Conservation (phyloP, 2,329 filamentous ascomycete genomes). For the Penicillium sp. region DNA sequence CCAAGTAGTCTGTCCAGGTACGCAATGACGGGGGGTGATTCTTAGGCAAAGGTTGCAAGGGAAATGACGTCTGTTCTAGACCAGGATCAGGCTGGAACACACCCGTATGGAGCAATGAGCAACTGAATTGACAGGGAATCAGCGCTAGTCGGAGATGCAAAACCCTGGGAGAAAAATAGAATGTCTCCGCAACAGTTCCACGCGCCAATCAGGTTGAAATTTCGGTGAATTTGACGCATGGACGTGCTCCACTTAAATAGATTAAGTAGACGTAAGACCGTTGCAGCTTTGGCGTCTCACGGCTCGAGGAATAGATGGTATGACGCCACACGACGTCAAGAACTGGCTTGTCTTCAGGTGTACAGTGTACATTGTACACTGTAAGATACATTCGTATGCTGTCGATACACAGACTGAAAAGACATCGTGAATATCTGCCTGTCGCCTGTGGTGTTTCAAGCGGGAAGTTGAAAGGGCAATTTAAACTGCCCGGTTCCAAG, state of each 20-base stretch:
- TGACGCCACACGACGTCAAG: constrained; percentile 26
- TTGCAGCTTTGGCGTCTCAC: constrained; percentile 9
- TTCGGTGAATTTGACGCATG: constrained; percentile 9
- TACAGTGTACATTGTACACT: neutral
- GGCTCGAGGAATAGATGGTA: neutral
- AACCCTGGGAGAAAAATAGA: neutral
- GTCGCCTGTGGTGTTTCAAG: neutral
- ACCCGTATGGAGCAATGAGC: constrained; percentile 10
- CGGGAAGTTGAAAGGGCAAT: too few species aligned
- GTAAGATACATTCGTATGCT: neutral
- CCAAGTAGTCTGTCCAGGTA: neutral
- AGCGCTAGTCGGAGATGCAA: neutral
- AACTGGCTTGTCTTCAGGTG: neutral
- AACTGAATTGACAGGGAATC: neutral
- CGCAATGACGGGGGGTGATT: neutral
- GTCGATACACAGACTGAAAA: too few species aligned
- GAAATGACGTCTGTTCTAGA: constrained; percentile 18
- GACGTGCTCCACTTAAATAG: constrained; percentile 23
- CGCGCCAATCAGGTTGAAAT: constrained; percentile 10
- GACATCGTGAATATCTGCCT: neutral
- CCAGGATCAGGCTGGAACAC: constrained; percentile 11
- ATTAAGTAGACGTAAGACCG: constrained; percentile 28
- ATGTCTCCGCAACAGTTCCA: neutral
- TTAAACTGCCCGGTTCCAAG: constrained; percentile 1
- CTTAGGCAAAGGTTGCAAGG: neutral